Base-by-base conservation (phyloP, 306 rosid species). In the Trichosanthes truncata region DNA sequence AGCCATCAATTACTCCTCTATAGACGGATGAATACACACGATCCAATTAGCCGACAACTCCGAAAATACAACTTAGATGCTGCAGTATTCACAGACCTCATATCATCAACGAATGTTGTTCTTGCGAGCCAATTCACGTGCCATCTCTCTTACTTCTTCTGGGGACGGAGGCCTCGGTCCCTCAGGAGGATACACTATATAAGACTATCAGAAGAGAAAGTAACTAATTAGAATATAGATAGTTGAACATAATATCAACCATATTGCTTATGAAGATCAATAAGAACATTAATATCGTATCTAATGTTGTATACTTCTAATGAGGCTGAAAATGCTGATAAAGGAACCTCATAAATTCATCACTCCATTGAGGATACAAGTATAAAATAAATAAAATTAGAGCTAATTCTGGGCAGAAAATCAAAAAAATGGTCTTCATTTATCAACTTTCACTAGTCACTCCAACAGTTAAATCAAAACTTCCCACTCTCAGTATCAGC, bases 151-250 rank as follows among this genome's bases (percentile, higher is more conserved):
- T 48, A 92, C 83, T 83, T 90, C 94, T 83, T 92, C 98, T 0
- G 96, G 97, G 4, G 98, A 86, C 0, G 91, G 97, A 53, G 97
- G 98, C 87, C 89, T 88, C 0, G 84, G 88, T 69, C 84, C 91
- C 76, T 91, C 93, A 0, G 88, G 88, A 7, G 98, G 98, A 84
- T 90, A 92, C 31, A 88, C 96, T 40, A 92, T 20, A 73, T 94
- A 94, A 18, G 93, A 87, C 60, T 68, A 86, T 97, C 89, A 86
- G 9, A 84, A 71, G 36, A 51, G 79, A 15, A 71, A 41, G 60
- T 59, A 38, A 56, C 55, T 38, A 51, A 35, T 63, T 12, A 78
- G 41, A 56, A 46, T 29, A 4, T 23, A 63, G 41, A 63, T 15
- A 31, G 17, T 63, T 2, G 9, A 56, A 21, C 66, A 59, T 5